These are phyloP conservation scores for Lactarius quietus DNA, from an alignment of 768 basidiomycete genomes.

Conservation along the genomic window DNA sequence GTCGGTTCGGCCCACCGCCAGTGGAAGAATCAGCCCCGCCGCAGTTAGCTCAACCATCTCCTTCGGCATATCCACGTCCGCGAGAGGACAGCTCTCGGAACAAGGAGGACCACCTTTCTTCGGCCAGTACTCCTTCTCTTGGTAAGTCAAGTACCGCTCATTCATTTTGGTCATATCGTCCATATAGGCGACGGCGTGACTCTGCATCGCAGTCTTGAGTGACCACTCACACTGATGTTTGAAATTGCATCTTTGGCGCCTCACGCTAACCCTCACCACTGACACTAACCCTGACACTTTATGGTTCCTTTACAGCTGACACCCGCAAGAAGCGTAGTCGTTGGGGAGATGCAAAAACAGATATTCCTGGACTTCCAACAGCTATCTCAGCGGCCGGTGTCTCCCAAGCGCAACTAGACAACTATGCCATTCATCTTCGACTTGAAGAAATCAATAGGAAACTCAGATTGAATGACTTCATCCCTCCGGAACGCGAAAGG, in stretches of 20 bases:
- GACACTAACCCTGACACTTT: constrained; percentile 57
- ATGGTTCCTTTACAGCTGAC: constrained; percentile 57
- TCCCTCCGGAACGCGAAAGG: constrained; percentile 95
- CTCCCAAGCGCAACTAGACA: constrained; percentile 93
- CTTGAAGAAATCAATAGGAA: constrained; percentile 98
- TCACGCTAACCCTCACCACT: constrained; percentile 38
- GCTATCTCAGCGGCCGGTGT: constrained; percentile 92
- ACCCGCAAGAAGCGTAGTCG: constrained; percentile 95
- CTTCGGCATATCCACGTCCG: constrained; percentile 75
- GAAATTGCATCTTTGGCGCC: constrained; percentile 28
- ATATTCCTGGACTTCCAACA: constrained; percentile 90
- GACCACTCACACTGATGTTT: constrained; percentile 15
- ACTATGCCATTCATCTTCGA: constrained; percentile 93
- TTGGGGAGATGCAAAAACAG: constrained; percentile 93
- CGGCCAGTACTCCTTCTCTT: constrained; percentile 51
- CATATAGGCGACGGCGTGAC: constrained; percentile 25
- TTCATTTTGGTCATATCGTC: constrained; percentile 31
- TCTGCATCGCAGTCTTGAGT: constrained; percentile 11
- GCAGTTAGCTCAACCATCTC: constrained; percentile 83
- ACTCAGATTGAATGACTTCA: constrained; percentile 87
- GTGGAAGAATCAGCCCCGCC: constrained; percentile 78
- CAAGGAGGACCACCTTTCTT: constrained; percentile 64
- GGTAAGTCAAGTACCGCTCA: constrained; percentile 55
- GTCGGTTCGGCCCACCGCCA: constrained; percentile 88
- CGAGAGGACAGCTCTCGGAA: constrained; percentile 43